Conservation (phyloP, 2,329 filamentous ascomycete species). For the Nigrospora oryzae region DNA sequence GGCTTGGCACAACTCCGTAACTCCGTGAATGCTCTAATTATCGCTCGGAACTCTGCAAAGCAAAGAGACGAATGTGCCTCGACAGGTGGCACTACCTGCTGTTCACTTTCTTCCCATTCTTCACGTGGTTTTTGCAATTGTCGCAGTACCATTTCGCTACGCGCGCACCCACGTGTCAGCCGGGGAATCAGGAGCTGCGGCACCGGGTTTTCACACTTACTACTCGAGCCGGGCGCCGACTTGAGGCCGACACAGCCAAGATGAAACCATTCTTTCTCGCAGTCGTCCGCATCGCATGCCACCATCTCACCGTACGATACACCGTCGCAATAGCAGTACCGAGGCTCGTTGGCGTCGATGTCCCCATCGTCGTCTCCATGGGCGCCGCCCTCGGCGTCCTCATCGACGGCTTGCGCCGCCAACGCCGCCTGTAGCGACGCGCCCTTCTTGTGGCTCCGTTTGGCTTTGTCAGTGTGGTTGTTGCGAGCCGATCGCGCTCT, state of each 20-base stretch:
- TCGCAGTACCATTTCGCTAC: slow-evolving; percentile 76
- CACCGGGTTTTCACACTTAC: slow-evolving; percentile 36
- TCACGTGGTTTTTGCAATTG: slow-evolving; percentile 63
- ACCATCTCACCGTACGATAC: slow-evolving; percentile 83
- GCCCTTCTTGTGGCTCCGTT: slow-evolving; percentile 53
- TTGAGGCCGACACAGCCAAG: slow-evolving; percentile 72
- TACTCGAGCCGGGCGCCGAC: slow-evolving; percentile 67
- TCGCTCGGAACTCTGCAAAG: slow-evolving; percentile 2
- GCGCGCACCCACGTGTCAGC: background rate
- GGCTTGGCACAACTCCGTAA: background rate
- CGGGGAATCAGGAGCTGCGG: background rate
- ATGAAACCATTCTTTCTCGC: slow-evolving; percentile 76
- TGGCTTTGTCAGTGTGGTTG: slow-evolving; percentile 25
- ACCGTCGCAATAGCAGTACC: slow-evolving; percentile 73
- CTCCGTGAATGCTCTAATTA: slow-evolving; percentile 1
- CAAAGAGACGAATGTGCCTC: background rate
- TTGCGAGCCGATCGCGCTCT: slow-evolving; percentile 47
- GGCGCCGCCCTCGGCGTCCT: slow-evolving; percentile 32
- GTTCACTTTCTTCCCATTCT: slow-evolving; percentile 44
- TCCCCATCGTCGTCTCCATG: slow-evolving; percentile 48
- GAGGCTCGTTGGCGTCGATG: slow-evolving; percentile 59
- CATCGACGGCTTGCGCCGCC: slow-evolving; percentile 32
- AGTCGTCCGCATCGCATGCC: slow-evolving; percentile 66
- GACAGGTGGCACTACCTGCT: slow-evolving; percentile 26
- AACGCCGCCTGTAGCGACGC: slow-evolving; percentile 30